phyloP scores from a whole-genome alignment of 2,329 filamentous ascomycete species.

The Sphaceloma murrayae region DNA sequence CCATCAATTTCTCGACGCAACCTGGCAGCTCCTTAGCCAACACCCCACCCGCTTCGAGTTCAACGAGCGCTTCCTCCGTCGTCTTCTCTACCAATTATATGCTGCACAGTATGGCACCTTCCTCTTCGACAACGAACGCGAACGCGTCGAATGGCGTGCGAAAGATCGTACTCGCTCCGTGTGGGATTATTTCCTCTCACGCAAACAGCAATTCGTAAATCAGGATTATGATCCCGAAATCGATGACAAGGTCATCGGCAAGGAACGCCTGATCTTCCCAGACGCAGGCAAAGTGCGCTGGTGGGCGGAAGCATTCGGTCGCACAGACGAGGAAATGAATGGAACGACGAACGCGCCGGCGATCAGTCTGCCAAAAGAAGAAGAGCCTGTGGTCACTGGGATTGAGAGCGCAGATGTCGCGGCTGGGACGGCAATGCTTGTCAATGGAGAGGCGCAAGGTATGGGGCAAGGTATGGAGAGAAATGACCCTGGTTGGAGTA shows the following conservation, averaged over 20 bases:
- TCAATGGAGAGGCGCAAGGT: slow-evolving; percentile 4
- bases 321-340: slow-evolving; percentile 90
- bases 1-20: slow-evolving; percentile 92
- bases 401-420: slow-evolving; percentile 19
- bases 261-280: slow-evolving; percentile 77
- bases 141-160: slow-evolving; percentile 35
- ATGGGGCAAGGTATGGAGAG: not conserved
- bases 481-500: slow-evolving; percentile 13
- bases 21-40: slow-evolving; percentile 81
- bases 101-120: slow-evolving; percentile 97
- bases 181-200: slow-evolving; percentile 89
- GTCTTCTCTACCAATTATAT: slow-evolving; percentile 86
- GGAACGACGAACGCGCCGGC: slow-evolving; percentile 25
- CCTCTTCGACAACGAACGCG: slow-evolving; percentile 87
- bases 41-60: slow-evolving; percentile 87
- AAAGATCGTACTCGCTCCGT: slow-evolving; percentile 53
- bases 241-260: slow-evolving; percentile 69
- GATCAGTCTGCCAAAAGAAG: slow-evolving; percentile 18
- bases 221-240: slow-evolving; percentile 63
- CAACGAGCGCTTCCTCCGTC: slow-evolving; percentile 83
- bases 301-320: slow-evolving; percentile 85
- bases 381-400: slow-evolving; percentile 19
- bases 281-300: slow-evolving; percentile 66
- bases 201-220: slow-evolving; percentile 73
- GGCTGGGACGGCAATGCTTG: slow-evolving; percentile 15